phyloP scores from a whole-genome alignment of 78 protist genomes.

The Paulinella micropora region DNA sequence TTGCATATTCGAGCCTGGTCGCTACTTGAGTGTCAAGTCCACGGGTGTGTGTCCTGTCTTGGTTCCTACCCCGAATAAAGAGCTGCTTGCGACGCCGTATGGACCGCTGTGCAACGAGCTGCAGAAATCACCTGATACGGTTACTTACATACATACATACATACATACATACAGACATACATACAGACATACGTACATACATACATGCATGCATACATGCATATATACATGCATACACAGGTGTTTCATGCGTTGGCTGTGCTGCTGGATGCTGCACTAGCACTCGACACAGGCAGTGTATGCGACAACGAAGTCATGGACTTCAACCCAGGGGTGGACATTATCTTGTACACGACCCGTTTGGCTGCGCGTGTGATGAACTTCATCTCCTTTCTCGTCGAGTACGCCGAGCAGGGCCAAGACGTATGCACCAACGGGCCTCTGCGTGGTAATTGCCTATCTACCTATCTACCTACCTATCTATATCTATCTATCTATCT shows the following conservation, averaged over 20 bases:
- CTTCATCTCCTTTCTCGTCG: constrained; percentile 4
- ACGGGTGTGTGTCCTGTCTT: neutral
- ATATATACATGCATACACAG: too few species aligned
- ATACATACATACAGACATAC: too few species aligned
- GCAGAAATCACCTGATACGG: neutral
- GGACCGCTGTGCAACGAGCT: constrained; percentile 37
- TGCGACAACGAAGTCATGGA: neutral
- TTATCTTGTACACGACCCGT: constrained; percentile 13
- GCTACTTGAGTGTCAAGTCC: neutral
- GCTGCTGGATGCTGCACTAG: constrained; percentile 12
- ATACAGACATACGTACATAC: too few species aligned
- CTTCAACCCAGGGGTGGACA: neutral
- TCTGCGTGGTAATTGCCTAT: too few species aligned
- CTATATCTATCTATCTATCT: too few species aligned
- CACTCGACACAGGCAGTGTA: constrained; percentile 13
- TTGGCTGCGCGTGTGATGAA: constrained; percentile 12
- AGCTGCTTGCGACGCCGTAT: constrained; percentile 26
- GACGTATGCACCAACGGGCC: too few species aligned
- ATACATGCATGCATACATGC: too few species aligned
- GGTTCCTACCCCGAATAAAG: constrained; percentile 25
- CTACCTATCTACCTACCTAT: too few species aligned
- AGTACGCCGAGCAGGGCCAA: too few species aligned
- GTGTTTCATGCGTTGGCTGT: neutral
- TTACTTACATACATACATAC: too few species aligned
- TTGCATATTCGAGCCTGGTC: constrained; percentile 21